Evolutionary conservation across 1,139 yeast genomes (phyloP).

Genomic region (Suhomyces maxii): DNA sequence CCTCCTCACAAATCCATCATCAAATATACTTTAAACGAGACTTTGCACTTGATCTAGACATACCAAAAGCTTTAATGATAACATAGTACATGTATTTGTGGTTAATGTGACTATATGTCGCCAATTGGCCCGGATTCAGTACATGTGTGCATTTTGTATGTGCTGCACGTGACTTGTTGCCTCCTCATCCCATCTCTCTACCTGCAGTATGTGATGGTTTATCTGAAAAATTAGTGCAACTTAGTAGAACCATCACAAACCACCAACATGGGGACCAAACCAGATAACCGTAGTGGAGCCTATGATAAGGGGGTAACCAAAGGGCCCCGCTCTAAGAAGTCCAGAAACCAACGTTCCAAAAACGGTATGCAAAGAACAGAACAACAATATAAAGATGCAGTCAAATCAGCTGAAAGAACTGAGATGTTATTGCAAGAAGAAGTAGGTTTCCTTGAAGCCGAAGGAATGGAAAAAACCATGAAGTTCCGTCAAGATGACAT

Average conservation of each 20-base stretch:
- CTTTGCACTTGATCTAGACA: too few relatives aligned
- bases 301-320: conserved; percentile 20
- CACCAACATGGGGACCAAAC: conserved; percentile 1
- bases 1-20: too few relatives aligned
- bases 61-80: too few relatives aligned
- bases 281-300: conserved; percentile 16
- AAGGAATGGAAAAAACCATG: conserved; percentile 88
- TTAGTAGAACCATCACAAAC: not conserved
- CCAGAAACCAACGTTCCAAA: conserved; percentile 64
- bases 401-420: conserved; percentile 78
- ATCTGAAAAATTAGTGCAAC: conserved; percentile 6
- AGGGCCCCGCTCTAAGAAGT: conserved; percentile 1
- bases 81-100: too few relatives aligned
- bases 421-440: conserved; percentile 84
- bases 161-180: conserved; percentile 1
- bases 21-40: too few relatives aligned
- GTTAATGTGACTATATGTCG: too few relatives aligned
- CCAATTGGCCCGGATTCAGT: too few relatives aligned
- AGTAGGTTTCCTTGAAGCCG: conserved; percentile 85
- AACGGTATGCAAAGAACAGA: conserved; percentile 69
- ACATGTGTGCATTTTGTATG: not conserved
- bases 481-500: conserved; percentile 84
- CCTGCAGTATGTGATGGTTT: not conserved
- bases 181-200: not conserved
- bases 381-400: conserved; percentile 73